Conservation (phyloP, 2,329 filamentous ascomycete genomes). For the Microsporum ferrugineum region DNA sequence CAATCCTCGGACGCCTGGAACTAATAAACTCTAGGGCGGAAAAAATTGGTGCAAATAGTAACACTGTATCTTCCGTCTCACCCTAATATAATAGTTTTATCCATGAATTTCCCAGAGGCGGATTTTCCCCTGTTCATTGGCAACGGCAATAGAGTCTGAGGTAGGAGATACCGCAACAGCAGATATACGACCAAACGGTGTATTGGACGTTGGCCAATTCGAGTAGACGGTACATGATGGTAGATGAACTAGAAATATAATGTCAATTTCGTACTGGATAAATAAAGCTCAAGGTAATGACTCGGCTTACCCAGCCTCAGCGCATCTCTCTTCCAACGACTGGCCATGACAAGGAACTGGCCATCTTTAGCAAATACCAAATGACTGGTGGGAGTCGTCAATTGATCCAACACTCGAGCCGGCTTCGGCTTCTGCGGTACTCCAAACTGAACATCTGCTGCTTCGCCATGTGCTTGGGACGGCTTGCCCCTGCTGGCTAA, state of each 20-base stretch:
- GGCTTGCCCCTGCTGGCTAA: conserved; percentile 16
- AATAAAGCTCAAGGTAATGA: background rate
- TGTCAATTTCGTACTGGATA: conserved; percentile 9
- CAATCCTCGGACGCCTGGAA: background rate
- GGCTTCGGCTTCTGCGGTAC: conserved; percentile 62
- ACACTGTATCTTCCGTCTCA: too few species aligned
- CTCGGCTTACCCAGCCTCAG: conserved; percentile 49
- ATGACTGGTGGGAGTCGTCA: conserved; percentile 73
- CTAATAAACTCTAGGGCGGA: too few species aligned
- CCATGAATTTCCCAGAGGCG: conserved; percentile 77
- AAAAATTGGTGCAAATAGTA: too few species aligned
- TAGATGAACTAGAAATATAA: conserved; percentile 53
- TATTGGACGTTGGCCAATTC: conserved; percentile 91
- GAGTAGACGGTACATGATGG: conserved; percentile 87
- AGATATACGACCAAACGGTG: conserved; percentile 74
- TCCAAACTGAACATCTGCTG: conserved; percentile 27
- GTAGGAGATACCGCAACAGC: conserved; percentile 56
- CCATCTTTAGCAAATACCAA: conserved; percentile 78
- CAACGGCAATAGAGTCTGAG: conserved; percentile 66
- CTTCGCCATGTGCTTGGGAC: conserved; percentile 17
- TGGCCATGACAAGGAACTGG: conserved; percentile 77
- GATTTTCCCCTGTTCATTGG: conserved; percentile 79
- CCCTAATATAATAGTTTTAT: conserved; percentile 27
- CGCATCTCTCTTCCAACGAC: conserved; percentile 77
- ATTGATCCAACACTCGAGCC: conserved; percentile 63